Conservation (phyloP, 2,329 filamentous ascomycete species). For the Pseudogymnoascus sp. region DNA sequence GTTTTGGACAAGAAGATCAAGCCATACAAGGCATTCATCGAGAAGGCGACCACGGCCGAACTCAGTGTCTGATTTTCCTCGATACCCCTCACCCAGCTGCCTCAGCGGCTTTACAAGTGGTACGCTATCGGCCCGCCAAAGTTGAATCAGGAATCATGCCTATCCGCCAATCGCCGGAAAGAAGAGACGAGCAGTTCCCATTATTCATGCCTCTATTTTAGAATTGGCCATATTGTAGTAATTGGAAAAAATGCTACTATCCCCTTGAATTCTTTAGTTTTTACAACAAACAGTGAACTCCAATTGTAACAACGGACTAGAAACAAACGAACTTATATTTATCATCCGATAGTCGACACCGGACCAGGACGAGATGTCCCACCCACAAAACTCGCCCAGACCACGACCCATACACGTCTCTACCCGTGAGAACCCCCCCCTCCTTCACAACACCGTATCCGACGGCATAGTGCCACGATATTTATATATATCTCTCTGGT, state of each 20-base stretch:
- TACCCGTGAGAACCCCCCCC: not conserved
- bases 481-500: constrained; percentile 6
- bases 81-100: not conserved
- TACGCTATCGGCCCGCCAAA: not conserved
- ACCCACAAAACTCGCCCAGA: not conserved
- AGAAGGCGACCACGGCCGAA: constrained; percentile 20
- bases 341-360: not conserved
- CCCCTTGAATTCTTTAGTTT: not conserved
- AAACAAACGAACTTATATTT: not conserved
- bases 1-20: constrained; percentile 41
- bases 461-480: not conserved
- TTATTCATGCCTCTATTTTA: not conserved
- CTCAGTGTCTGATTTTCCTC: constrained; percentile 16
- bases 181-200: not conserved
- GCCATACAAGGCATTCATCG: constrained; percentile 36
- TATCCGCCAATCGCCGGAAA: not conserved
- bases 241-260: not conserved
- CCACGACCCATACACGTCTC: not conserved
- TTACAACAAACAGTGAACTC: not conserved
- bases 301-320: not conserved
- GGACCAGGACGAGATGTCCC: not conserved
- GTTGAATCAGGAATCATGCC: not conserved
- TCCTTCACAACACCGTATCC: not conserved
- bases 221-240: not conserved
- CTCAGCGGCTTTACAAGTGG: not conserved